phyloP scores from a whole-genome alignment of 768 basidiomycete species.

The Mycena pura region DNA sequence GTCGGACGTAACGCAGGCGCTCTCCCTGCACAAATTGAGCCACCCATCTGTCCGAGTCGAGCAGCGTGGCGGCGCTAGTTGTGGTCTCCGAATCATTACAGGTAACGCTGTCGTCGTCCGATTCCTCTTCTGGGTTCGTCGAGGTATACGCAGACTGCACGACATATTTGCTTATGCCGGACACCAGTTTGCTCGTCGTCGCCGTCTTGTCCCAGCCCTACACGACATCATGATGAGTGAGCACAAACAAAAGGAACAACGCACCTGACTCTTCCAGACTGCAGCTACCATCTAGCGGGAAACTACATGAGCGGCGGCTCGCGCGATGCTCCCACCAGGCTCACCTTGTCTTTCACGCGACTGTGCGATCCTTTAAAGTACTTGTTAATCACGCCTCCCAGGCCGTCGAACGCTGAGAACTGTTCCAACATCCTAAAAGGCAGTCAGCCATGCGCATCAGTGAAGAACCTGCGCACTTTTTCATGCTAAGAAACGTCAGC shows the following conservation, averaged over 20 bases:
- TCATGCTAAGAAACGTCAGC: not conserved
- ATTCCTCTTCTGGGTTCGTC: conserved; percentile 29
- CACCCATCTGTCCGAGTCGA: no score
- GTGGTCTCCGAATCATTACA: conserved; percentile 21
- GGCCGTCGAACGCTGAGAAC: conserved; percentile 19
- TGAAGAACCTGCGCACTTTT: not conserved
- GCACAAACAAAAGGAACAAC: not conserved
- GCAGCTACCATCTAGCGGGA: conserved; percentile 29
- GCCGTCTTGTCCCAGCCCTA: conserved; percentile 37
- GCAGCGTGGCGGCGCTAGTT: no score
- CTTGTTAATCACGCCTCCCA: conserved; percentile 15
- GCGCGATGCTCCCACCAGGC: not conserved
- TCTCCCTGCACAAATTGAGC: no score
- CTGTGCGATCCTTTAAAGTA: conserved; percentile 31
- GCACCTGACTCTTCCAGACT: conserved; percentile 39
- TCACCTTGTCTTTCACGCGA: conserved; percentile 29
- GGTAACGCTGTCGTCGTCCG: not conserved
- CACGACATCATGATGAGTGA: not conserved
- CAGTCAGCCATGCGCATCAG: not conserved
- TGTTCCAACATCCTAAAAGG: conserved; percentile 22
- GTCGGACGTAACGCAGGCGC: conserved; percentile 20
- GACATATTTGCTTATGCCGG: conserved; percentile 40
- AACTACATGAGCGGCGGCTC: not conserved
- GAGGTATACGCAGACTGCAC: conserved; percentile 28
- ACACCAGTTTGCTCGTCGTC: conserved; percentile 35